Evolutionary conservation across 148 eudicot genomes (phyloP).

Genomic region (Polygonum aviculare): DNA sequence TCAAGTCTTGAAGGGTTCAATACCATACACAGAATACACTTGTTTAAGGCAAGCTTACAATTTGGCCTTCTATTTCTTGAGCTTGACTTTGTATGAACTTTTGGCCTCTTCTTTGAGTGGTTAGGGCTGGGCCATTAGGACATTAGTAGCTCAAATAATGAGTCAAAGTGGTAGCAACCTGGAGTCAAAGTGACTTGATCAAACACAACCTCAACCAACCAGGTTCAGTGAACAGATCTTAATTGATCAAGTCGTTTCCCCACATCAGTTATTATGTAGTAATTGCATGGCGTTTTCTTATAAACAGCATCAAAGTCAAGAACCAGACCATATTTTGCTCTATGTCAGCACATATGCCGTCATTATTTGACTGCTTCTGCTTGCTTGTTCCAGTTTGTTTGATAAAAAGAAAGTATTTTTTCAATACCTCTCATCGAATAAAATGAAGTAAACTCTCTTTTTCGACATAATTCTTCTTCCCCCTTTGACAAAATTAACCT

Average conservation of each 20-base stretch:
- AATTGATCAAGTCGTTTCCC: no score
- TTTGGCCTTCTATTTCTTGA: background rate
- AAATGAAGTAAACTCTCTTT: background rate
- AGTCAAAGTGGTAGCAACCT: no score
- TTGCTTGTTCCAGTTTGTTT: background rate
- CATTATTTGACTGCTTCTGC: background rate
- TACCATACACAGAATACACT: background rate
- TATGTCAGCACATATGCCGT: background rate
- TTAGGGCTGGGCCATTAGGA: background rate
- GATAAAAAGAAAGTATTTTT: background rate
- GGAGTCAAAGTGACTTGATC: no score
- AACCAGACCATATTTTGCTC: background rate
- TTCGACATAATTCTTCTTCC: background rate
- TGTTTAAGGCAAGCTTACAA: background rate
- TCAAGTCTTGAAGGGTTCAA: background rate
- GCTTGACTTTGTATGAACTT: background rate
- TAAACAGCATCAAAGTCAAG: background rate
- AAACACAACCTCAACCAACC: no score
- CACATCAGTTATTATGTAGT: no score
- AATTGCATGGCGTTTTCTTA: background rate
- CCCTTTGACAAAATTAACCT: no score
- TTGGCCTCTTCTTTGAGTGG: background rate
- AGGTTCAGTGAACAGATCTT: no score
- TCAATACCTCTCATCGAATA: background rate
- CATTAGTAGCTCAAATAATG: background rate